Conservation (phyloP, 176 grass and related monocot species). For the Phragmites australis region DNA sequence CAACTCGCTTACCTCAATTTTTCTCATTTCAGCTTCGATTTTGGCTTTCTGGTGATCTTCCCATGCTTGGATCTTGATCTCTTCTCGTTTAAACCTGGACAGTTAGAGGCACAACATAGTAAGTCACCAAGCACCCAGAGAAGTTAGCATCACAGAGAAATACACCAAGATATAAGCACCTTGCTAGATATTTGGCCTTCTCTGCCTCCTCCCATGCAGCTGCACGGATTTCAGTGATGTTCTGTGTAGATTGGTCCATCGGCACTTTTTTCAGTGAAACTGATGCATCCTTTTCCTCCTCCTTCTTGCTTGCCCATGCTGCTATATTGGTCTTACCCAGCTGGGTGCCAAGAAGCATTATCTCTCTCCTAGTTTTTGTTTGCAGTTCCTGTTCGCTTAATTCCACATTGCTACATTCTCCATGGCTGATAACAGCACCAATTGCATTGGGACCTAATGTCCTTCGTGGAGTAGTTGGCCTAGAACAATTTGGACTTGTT, state of each 20-base stretch:
- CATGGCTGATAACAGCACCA: slow-evolving; percentile 33
- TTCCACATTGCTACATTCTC: slow-evolving; percentile 47
- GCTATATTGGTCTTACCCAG: slow-evolving; percentile 92
- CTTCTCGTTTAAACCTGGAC: slow-evolving; percentile 86
- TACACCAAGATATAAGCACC: slow-evolving; percentile 40
- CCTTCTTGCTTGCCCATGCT: slow-evolving; percentile 93
- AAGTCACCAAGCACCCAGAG: not conserved
- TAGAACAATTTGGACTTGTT: slow-evolving; percentile 76
- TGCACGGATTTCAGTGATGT: slow-evolving; percentile 65
- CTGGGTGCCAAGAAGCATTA: slow-evolving; percentile 90
- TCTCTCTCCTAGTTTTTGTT: slow-evolving; percentile 82
- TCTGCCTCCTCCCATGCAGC: slow-evolving; percentile 91
- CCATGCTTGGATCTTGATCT: slow-evolving; percentile 97
- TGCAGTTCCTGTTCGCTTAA: slow-evolving; percentile 79
- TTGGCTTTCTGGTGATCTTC: slow-evolving; percentile 98
- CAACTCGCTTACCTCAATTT: slow-evolving; percentile 62
- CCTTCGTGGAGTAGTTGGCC: slow-evolving; percentile 68
- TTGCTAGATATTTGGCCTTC: slow-evolving; percentile 85
- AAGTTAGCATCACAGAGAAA: not conserved
- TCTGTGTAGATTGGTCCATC: slow-evolving; percentile 51
- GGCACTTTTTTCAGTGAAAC: slow-evolving; percentile 52
- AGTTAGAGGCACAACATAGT: not conserved
- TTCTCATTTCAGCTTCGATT: slow-evolving; percentile 97
- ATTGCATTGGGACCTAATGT: slow-evolving; percentile 41
- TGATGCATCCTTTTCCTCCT: slow-evolving; percentile 74